phyloP scores from a whole-genome alignment of 345 rosid genomes.

The Lepidium sativum region DNA sequence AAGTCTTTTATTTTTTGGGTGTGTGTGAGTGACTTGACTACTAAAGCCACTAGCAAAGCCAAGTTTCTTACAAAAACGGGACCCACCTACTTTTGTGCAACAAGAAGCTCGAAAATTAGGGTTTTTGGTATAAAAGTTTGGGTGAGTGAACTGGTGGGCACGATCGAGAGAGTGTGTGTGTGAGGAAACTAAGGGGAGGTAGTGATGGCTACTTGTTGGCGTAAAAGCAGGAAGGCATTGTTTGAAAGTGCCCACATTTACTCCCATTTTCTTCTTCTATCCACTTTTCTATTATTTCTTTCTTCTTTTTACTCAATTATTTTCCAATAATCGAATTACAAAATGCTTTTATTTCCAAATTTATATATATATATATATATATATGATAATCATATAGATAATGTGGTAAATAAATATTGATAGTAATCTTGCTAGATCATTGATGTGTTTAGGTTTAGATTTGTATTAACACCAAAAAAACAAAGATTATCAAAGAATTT shows the following conservation, averaged over 20 bases:
- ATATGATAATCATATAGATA: too few relatives aligned
- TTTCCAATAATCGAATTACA: too few relatives aligned
- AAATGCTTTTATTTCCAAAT: too few relatives aligned
- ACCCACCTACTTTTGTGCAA: slow-evolving; percentile 6
- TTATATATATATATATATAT: too few relatives aligned
- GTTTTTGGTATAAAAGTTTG: not conserved
- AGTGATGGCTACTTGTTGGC: slow-evolving; percentile 14
- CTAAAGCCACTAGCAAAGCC: slow-evolving; percentile 9
- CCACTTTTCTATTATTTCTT: not conserved
- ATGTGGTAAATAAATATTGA: too few relatives aligned
- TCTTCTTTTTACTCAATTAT: too few relatives aligned
- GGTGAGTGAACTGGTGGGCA: slow-evolving; percentile 24
- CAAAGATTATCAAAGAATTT: too few relatives aligned
- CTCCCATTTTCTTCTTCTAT: slow-evolving; percentile 12
- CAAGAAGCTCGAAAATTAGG: not conserved
- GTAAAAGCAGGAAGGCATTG: not conserved
- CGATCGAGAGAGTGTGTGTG: slow-evolving; percentile 3
- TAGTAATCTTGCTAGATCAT: too few relatives aligned
- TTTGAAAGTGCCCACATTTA: slow-evolving; percentile 2
- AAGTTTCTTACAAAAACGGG: slow-evolving; percentile 9
- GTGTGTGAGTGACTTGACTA: slow-evolving; percentile 13
- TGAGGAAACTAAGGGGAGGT: not conserved
- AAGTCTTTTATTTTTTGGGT: not conserved
- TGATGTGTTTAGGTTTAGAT: too few relatives aligned
- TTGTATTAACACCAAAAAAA: too few relatives aligned